Conservation (phyloP, 768 basidiomycete genomes). For the Kwoniella sp. region DNA sequence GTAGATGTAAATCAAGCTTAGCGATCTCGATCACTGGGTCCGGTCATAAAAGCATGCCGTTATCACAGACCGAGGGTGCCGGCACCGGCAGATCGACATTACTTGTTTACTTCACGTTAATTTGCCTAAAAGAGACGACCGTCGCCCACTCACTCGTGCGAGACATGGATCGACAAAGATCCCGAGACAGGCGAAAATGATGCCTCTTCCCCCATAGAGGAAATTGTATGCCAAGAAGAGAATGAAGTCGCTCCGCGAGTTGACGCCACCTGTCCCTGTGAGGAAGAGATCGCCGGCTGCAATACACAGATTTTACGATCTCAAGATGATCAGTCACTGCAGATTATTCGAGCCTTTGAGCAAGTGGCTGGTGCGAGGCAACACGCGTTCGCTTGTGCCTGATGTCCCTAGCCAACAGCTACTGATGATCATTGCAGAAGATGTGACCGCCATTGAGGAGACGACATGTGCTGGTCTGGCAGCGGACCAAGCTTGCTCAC, state of each 20-base stretch:
- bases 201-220: conserved; percentile 34
- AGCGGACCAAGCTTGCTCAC: conserved; percentile 14
- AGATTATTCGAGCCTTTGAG: neutral
- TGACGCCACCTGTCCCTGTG: conserved; percentile 17
- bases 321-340: neutral
- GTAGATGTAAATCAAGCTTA: neutral
- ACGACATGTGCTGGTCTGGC: too few relatives aligned
- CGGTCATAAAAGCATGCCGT: conserved; percentile 1
- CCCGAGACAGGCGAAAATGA: conserved; percentile 35
- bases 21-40: neutral
- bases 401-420: too few relatives aligned
- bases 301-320: neutral
- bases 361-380: too few relatives aligned
- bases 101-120: neutral
- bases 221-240: conserved; percentile 36
- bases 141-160: conserved; percentile 4
- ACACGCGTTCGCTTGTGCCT: neutral
- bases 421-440: too few relatives aligned
- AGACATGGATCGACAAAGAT: conserved; percentile 38
- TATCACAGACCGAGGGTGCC: neutral
- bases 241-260: conserved; percentile 10
- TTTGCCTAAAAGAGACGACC: conserved; percentile 8
- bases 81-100: neutral
- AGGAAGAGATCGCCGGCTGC: conserved; percentile 28
- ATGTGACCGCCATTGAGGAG: too few relatives aligned